Evolutionary conservation across 2,329 filamentous ascomycete species (phyloP).

Genomic region (Epichloe gansuensis): DNA sequence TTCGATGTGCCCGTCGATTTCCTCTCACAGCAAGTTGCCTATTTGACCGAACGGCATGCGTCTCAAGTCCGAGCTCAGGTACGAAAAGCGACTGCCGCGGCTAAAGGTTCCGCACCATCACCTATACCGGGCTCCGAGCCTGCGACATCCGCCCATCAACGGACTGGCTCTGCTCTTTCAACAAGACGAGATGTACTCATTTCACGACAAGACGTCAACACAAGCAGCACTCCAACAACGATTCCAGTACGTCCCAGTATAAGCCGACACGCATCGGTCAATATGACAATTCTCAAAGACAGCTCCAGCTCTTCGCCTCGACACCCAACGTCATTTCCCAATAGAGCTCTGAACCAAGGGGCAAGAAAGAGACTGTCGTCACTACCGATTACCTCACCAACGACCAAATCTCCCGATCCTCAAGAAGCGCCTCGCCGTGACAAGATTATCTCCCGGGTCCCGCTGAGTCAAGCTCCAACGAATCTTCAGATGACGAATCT

Average conservation of each 20-base stretch:
- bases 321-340: slow-evolving; percentile 9
- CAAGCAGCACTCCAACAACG: slow-evolving; percentile 30
- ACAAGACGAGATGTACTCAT: slow-evolving; percentile 46
- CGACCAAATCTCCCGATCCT: slow-evolving; percentile 13
- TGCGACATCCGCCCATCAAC: slow-evolving; percentile 21
- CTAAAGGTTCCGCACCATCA: slow-evolving; percentile 44
- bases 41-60: slow-evolving; percentile 83
- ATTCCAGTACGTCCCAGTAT: slow-evolving; percentile 31
- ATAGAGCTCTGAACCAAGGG: slow-evolving; percentile 16
- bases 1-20: slow-evolving; percentile 84
- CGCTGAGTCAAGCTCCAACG: slow-evolving; percentile 24
- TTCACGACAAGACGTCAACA: slow-evolving; percentile 33
- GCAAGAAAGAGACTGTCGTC: slow-evolving; percentile 31
- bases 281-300: slow-evolving; percentile 29
- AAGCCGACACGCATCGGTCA: slow-evolving; percentile 36
- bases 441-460: slow-evolving; percentile 22
- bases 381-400: slow-evolving; percentile 25
- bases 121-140: slow-evolving; percentile 41
- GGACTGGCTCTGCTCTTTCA: slow-evolving; percentile 43
- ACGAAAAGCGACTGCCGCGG: slow-evolving; percentile 54
- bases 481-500: slow-evolving; percentile 36
- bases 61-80: slow-evolving; percentile 86
- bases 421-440: slow-evolving; percentile 11
- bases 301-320: slow-evolving; percentile 18
- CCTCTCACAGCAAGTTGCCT: slow-evolving; percentile 83